Conservation (phyloP, 352 stramenopile genomes). For the Albugo candida region DNA sequence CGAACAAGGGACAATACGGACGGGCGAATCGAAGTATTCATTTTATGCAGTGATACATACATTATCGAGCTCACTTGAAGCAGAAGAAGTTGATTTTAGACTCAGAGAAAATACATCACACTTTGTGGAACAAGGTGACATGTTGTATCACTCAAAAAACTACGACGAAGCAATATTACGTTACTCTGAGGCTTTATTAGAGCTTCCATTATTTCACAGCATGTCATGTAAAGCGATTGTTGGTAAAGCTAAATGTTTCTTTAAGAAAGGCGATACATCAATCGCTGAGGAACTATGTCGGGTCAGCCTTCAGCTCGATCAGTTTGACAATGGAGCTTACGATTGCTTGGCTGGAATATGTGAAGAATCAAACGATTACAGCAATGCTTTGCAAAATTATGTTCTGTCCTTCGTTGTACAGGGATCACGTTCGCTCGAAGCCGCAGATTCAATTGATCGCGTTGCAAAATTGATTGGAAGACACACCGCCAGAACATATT, state of each 20-base stretch:
- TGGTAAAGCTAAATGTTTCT: conserved; percentile 33
- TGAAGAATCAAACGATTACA: conserved; percentile 25
- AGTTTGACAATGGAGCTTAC: conserved; percentile 49
- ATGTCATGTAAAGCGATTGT: conserved; percentile 33
- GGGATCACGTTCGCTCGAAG: conserved; percentile 42
- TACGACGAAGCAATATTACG: conserved; percentile 30
- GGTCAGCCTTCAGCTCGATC: conserved; percentile 35
- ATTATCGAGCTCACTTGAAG: conserved; percentile 29
- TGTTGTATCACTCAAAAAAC: conserved; percentile 22
- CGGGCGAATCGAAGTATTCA: conserved; percentile 14
- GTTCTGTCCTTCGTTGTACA: conserved; percentile 69
- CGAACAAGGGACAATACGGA: neutral
- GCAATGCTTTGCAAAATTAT: conserved; percentile 66
- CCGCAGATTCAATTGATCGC: conserved; percentile 52
- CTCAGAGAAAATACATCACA: conserved; percentile 26
- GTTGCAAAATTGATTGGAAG: conserved; percentile 43
- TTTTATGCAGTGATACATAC: conserved; percentile 57
- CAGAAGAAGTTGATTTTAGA: conserved; percentile 25
- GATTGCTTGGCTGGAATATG: conserved; percentile 32
- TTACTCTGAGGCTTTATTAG: conserved; percentile 36
- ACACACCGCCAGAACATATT: conserved; percentile 40
- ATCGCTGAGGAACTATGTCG: neutral
- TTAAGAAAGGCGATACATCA: conserved; percentile 9
- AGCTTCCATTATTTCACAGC: conserved; percentile 46
- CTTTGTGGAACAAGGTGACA: conserved; percentile 36